Conservation (phyloP, 2,329 filamentous ascomycete species). For the Huntiella abstrusa region DNA sequence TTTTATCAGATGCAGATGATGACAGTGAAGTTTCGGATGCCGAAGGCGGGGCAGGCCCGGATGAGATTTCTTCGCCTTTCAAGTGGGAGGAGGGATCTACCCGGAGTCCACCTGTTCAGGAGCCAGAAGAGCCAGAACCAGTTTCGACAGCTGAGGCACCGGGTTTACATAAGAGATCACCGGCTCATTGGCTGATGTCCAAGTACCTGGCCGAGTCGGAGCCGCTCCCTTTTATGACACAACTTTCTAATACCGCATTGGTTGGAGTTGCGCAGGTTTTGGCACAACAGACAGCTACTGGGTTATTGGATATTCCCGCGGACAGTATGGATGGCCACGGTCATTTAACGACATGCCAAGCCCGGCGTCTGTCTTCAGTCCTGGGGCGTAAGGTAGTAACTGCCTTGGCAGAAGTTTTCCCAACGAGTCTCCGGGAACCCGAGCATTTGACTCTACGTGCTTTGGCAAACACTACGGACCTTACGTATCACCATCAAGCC, state of each 20-base stretch:
- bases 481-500: conserved; percentile 28
- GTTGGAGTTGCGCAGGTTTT: conserved; percentile 51
- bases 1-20: conserved; percentile 27
- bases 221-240: conserved; percentile 27
- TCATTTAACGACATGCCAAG: not conserved
- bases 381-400: conserved; percentile 29
- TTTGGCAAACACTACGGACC: conserved; percentile 37
- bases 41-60: conserved; percentile 30
- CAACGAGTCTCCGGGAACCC: conserved; percentile 24
- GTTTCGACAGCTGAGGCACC: conserved; percentile 31
- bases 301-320: conserved; percentile 22
- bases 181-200: conserved; percentile 29
- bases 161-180: conserved; percentile 28
- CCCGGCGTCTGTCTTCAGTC: conserved; percentile 20
- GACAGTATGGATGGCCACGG: conserved; percentile 8
- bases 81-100: conserved; percentile 38
- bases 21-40: conserved; percentile 37
- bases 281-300: conserved; percentile 48
- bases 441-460: conserved; percentile 24
- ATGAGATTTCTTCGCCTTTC: conserved; percentile 26
- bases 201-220: conserved; percentile 42
- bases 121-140: conserved; percentile 28
- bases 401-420: conserved; percentile 26
- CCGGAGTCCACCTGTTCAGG: conserved; percentile 31
- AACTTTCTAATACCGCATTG: conserved; percentile 36